Evolutionary conservation across 2,329 filamentous ascomycete species (phyloP).

Genomic region (Lasiodiplodia citricola): DNA sequence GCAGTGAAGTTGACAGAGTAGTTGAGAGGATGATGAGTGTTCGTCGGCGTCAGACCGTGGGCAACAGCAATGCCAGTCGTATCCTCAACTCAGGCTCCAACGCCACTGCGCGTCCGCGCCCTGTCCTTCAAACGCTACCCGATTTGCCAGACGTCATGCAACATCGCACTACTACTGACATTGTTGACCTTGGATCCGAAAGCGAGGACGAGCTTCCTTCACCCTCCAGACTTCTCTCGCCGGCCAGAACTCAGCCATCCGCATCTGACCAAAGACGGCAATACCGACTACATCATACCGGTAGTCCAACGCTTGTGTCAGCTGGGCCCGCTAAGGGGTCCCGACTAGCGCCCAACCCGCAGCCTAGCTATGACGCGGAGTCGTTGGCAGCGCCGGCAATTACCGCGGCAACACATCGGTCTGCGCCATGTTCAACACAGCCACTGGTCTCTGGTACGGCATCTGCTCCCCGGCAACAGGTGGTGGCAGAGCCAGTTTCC

Average conservation of each 20-base stretch:
- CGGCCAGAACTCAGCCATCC: neutral
- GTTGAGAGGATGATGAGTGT: neutral
- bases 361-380: neutral
- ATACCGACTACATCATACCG: neutral
- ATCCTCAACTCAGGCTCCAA: neutral
- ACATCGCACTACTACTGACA: neutral
- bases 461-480: neutral
- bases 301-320: neutral
- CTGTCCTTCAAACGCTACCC: neutral
- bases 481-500: neutral
- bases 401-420: neutral
- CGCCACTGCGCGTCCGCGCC: neutral
- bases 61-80: neutral
- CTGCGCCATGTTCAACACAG: neutral
- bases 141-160: neutral
- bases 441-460: neutral
- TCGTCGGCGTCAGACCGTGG: neutral
- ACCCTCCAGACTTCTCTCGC: neutral
- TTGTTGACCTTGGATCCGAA: constrained; percentile 1
- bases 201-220: constrained; percentile 17
- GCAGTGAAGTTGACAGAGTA: neutral
- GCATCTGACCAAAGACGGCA: neutral
- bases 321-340: neutral
- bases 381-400: neutral
- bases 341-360: neutral